These are phyloP conservation scores for Warburgia ugandensis DNA, from an alignment of 164 flowering plant species.

Conservation along the genomic window DNA sequence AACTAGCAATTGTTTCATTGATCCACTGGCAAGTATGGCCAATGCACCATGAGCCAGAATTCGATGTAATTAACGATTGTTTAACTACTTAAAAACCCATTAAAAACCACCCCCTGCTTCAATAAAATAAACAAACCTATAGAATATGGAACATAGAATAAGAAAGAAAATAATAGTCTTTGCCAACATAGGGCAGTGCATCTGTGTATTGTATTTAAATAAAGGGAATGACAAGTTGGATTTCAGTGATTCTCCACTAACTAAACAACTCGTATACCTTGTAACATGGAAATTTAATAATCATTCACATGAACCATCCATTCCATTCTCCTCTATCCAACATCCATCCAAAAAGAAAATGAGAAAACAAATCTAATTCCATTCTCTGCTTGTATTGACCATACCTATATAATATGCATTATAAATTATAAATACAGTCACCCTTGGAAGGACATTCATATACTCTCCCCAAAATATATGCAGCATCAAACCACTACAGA, in stretches of 20 bases:
- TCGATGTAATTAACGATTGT: neutral
- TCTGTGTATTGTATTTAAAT: neutral
- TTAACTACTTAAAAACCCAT: neutral
- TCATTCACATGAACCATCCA: neutral
- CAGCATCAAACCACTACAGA: conserved; percentile 1
- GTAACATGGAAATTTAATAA: neutral
- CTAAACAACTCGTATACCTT: neutral
- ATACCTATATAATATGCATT: neutral
- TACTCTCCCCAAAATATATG: neutral
- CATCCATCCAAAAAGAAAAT: conserved; percentile 1
- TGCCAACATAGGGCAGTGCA: neutral
- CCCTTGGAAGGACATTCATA: conserved; percentile 5
- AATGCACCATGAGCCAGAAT: too few species aligned
- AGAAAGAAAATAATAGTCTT: too few species aligned
- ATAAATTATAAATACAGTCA: conserved; percentile 2
- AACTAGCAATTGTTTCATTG: too few species aligned
- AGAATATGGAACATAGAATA: neutral
- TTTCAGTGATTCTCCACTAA: conserved; percentile 1
- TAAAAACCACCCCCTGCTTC: neutral
- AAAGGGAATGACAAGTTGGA: conserved; percentile 1
- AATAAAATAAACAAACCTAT: neutral
- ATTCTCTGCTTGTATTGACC: neutral
- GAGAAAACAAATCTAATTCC: neutral
- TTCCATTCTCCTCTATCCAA: neutral
- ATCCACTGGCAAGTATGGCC: too few species aligned